Evolutionary conservation across 2,329 filamentous ascomycete genomes (phyloP).

Genomic region (Penicillium concentricum): DNA sequence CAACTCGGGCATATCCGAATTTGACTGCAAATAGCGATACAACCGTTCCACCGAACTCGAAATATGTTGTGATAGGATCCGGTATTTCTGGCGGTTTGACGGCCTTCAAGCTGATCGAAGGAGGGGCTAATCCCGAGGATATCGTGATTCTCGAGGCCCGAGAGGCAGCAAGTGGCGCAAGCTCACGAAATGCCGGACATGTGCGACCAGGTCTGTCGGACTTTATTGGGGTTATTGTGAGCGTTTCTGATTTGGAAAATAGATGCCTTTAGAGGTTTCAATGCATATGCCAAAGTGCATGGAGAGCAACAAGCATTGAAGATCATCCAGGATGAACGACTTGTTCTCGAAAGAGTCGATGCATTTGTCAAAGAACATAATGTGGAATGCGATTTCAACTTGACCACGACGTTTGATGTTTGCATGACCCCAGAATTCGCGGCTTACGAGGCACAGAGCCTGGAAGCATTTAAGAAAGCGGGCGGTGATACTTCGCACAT

Average conservation of each 20-base stretch:
- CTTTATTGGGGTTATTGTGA: too few species aligned
- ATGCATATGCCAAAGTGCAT: slow-evolving; percentile 44
- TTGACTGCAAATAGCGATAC: slow-evolving; percentile 11
- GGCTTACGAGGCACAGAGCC: slow-evolving; percentile 43
- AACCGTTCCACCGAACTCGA: slow-evolving; percentile 1
- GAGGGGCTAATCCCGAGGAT: slow-evolving; percentile 15
- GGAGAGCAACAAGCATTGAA: slow-evolving; percentile 47
- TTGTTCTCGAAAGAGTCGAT: slow-evolving; percentile 42
- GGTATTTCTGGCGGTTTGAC: slow-evolving; percentile 21
- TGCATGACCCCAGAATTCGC: slow-evolving; percentile 51
- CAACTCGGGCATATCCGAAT: slow-evolving; percentile 20
- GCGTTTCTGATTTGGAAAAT: background rate
- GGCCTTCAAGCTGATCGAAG: slow-evolving; percentile 19
- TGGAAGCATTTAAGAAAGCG: slow-evolving; percentile 41
- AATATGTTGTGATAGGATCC: slow-evolving; percentile 23
- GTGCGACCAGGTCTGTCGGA: slow-evolving; percentile 21
- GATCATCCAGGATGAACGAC: slow-evolving; percentile 47
- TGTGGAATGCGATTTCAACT: slow-evolving; percentile 49
- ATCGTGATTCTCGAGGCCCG: slow-evolving; percentile 23
- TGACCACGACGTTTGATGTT: slow-evolving; percentile 50
- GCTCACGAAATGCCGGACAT: slow-evolving; percentile 24
- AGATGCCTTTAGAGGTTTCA: slow-evolving; percentile 52
- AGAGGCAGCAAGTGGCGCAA: slow-evolving; percentile 25
- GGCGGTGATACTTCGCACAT: slow-evolving; percentile 48
- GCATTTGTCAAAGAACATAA: slow-evolving; percentile 44